A percentile compares a stretch with the other conserved stretches of the same genome.
These are phyloP conservation scores for Apophysomyces ossiformis DNA, from an alignment of 371 early-diverging fungal species.

Conservation along the genomic window DNA sequence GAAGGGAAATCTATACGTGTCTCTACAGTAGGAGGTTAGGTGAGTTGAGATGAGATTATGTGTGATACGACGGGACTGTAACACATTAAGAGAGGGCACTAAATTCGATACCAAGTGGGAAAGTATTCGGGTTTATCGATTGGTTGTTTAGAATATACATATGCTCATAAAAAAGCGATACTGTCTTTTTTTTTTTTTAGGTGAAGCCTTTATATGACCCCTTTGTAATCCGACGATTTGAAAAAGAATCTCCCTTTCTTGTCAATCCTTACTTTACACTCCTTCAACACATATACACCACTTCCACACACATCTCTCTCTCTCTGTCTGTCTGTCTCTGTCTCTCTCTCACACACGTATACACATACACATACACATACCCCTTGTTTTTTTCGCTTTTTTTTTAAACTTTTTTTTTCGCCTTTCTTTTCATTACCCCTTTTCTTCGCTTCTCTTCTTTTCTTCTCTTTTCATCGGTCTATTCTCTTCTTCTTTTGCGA, in stretches of 20 bases:
- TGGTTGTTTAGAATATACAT: constrained; percentile 34
- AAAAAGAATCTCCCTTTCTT: constrained; percentile 5
- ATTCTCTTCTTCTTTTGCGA: neutral
- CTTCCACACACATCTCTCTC: constrained; percentile 10
- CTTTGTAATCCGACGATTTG: neutral
- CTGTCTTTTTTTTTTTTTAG: neutral
- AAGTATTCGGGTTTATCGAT: no score
- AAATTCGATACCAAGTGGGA: neutral
- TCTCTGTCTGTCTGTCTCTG: constrained; percentile 8
- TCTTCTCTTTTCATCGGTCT: neutral
- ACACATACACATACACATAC: no score
- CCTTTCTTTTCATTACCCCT: neutral
- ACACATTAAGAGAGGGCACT: neutral
- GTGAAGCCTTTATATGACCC: neutral
- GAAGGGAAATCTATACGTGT: no score
- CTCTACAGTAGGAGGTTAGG: no score
- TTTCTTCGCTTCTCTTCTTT: neutral
- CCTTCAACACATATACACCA: neutral
- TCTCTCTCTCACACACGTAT: no score
- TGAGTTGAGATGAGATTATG: neutral
- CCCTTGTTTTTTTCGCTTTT: constrained; percentile 2
- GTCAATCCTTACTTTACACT: constrained; percentile 15
- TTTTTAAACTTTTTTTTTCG: neutral
- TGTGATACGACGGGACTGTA: neutral
- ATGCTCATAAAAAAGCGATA: neutral